These are phyloP conservation scores for Apiosordaria backusii DNA, from an alignment of 495 filamentous ascomycete species.

Conservation along the genomic window DNA sequence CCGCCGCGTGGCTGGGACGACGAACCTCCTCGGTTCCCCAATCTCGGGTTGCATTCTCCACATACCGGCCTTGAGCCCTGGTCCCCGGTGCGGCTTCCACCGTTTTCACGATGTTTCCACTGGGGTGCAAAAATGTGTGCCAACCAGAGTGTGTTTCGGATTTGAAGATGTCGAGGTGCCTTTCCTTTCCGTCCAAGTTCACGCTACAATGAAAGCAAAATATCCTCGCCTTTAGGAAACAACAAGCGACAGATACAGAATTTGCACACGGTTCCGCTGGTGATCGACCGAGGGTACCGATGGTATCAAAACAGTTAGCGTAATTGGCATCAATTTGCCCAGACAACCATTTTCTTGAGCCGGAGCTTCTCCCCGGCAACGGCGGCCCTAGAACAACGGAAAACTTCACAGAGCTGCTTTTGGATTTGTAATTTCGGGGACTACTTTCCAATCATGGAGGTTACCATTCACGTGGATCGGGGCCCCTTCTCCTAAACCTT, in stretches of 20 bases:
- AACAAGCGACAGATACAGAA: neutral
- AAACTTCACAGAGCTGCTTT: neutral
- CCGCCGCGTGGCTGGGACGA: slow-evolving; percentile 14
- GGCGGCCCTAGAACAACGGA: neutral
- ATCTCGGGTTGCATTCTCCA: slow-evolving; percentile 15
- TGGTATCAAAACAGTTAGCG: neutral
- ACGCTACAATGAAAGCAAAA: neutral
- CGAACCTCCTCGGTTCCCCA: slow-evolving; percentile 13
- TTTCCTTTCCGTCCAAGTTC: neutral
- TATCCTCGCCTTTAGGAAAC: neutral
- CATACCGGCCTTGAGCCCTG: neutral
- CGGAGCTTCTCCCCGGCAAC: neutral
- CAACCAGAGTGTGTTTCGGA: neutral
- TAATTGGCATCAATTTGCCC: neutral
- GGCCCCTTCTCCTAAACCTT: neutral
- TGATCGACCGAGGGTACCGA: neutral
- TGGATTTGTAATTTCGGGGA: neutral
- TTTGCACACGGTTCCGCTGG: neutral
- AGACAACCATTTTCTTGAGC: neutral
- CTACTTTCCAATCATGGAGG: neutral
- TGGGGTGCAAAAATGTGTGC: neutral
- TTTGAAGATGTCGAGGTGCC: neutral
- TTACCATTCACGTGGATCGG: neutral
- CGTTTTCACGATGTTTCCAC: neutral
- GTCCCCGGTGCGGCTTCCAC: neutral